These are phyloP conservation scores for Chrysoporthe deuterocubensis DNA, from an alignment of 2,329 filamentous ascomycete species.

Conservation along the genomic window DNA sequence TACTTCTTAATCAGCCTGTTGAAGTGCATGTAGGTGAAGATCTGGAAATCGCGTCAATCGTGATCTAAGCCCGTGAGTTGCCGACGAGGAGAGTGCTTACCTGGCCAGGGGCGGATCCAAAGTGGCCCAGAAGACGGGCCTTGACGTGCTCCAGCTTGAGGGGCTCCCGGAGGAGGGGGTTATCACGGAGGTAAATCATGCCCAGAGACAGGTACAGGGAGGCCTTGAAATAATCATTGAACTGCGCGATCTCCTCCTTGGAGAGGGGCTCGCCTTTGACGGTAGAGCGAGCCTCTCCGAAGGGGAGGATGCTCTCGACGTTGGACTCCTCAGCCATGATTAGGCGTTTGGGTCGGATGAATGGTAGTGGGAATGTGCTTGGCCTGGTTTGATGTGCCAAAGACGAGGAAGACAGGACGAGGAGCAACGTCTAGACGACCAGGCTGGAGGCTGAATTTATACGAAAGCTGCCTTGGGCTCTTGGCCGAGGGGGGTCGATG, in stretches of 20 bases:
- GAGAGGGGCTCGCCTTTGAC: constrained; percentile 65
- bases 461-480: not conserved
- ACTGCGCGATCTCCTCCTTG: constrained; percentile 68
- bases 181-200: constrained; percentile 79
- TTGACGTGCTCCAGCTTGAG: constrained; percentile 74
- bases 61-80: too few species aligned
- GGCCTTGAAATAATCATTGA: constrained; percentile 74
- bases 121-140: constrained; percentile 74
- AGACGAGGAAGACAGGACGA: not conserved
- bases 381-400: not conserved
- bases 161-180: constrained; percentile 72
- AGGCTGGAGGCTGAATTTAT: not conserved
- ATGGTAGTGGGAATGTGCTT: not conserved
- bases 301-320: constrained; percentile 64
- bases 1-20: constrained; percentile 84
- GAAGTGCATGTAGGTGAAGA: constrained; percentile 82
- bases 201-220: constrained; percentile 76
- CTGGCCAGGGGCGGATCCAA: constrained; percentile 80
- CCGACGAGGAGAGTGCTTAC: not conserved
- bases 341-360: not conserved
- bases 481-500: too few species aligned
- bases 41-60: constrained; percentile 34
- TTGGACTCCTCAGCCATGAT: constrained; percentile 36
- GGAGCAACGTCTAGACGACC: not conserved
- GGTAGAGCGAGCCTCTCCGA: constrained; percentile 68